phyloP scores from a whole-genome alignment of 2,329 filamentous ascomycete genomes.

The Fusarium zealandicum region DNA sequence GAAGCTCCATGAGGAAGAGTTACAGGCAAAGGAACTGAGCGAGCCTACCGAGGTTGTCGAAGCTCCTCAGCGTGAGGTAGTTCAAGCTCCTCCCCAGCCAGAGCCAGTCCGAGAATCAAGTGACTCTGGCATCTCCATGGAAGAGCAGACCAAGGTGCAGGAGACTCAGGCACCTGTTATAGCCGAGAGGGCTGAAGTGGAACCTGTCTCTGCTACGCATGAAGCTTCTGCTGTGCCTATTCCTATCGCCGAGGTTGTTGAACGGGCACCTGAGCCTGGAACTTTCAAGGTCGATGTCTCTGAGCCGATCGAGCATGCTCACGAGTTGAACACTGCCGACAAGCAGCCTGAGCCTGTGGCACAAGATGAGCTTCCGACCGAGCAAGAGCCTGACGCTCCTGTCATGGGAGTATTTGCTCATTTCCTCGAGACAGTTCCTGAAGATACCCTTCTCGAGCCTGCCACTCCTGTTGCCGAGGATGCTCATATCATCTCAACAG shows the following conservation, averaged over 20 bases:
- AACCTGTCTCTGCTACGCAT: not conserved
- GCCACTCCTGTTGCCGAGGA: constrained; percentile 8
- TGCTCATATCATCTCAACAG: constrained; percentile 4
- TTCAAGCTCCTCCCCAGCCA: not conserved
- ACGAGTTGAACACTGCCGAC: too few species aligned
- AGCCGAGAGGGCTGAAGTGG: constrained; percentile 12
- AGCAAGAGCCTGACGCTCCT: not conserved
- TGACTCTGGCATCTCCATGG: constrained; percentile 36
- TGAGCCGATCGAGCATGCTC: too few species aligned
- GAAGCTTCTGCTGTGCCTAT: not conserved
- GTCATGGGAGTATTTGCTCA: constrained; percentile 13
- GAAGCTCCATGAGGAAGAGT: constrained; percentile 8
- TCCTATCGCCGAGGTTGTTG: not conserved
- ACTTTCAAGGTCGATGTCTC: not conserved
- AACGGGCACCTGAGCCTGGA: constrained; percentile 1
- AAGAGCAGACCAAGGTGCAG: constrained; percentile 28
- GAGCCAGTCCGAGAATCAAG: constrained; percentile 22
- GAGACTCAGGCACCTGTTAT: constrained; percentile 3
- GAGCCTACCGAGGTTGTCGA: not conserved
- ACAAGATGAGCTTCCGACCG: constrained; percentile 9
- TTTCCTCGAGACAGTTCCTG: constrained; percentile 34
- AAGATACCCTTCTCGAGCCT: constrained; percentile 30
- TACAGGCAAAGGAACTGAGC: not conserved
- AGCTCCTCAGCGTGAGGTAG: too few species aligned
- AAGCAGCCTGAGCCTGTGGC: not conserved